These are phyloP conservation scores for Syncephalis fuscata DNA, from an alignment of 371 early-diverging fungal species.

Conservation along the genomic window DNA sequence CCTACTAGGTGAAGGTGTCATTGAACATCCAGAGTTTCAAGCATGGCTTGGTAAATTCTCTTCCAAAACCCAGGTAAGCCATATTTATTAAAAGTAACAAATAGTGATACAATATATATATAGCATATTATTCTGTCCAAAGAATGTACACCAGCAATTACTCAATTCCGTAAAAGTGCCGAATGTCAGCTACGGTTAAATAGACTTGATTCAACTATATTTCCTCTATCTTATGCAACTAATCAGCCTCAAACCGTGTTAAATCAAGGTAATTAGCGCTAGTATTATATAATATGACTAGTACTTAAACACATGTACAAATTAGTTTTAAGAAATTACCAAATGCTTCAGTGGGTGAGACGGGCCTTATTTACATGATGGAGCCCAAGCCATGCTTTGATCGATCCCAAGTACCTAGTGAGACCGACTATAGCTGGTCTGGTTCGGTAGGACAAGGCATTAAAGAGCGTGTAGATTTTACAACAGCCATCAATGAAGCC, in stretches of 20 bases:
- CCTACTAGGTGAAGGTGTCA: conserved; percentile 40
- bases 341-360: too few relatives aligned
- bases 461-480: conserved; percentile 10
- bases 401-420: not conserved
- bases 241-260: too few relatives aligned
- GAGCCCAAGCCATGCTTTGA: not conserved
- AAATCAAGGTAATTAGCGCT: too few relatives aligned
- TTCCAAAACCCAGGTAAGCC: conserved; percentile 17
- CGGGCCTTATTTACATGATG: too few relatives aligned
- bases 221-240: too few relatives aligned
- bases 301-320: too few relatives aligned
- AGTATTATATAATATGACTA: too few relatives aligned
- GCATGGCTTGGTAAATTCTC: conserved; percentile 61
- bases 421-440: not conserved
- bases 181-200: not conserved
- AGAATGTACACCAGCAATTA: too few relatives aligned
- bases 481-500: conserved; percentile 14
- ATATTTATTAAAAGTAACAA: conserved; percentile 15
- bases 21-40: conserved; percentile 45
- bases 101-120: not conserved
- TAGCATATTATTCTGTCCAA: not conserved
- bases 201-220: too few relatives aligned
- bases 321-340: too few relatives aligned
- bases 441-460: conserved; percentile 1
- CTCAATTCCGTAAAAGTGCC: not conserved